Evolutionary conservation across 768 basidiomycete genomes (phyloP), one percentile per base, ranked within the genome.

Genomic region (Paxillus involutus): DNA sequence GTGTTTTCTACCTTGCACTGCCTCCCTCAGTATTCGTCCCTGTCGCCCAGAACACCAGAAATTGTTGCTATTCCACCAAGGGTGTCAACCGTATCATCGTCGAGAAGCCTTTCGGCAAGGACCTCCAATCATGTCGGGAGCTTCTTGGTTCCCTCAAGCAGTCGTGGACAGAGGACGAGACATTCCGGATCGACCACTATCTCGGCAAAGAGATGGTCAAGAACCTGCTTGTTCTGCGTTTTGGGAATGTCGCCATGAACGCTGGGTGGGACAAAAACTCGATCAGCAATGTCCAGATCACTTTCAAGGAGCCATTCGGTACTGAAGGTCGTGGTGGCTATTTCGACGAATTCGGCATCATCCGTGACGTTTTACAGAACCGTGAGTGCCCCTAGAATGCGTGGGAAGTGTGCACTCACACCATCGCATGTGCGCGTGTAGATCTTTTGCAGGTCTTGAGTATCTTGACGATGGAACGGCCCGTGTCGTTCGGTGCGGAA

Each of bases 191-290:
- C 69, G 96, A 99, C 73, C 96, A 99, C 70, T 99, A 99, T 72
- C 88, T 99, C 49, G 96, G 96, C 53, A 99, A 99, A 78, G 96
- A 99, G 81, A 98, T 99, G 96, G 92, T 98, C 68, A 99, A 99
- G 81, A 99, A 98, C 73, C 71, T 99, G 51, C 88, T 98, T 58
- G 92, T 98, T 29, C 77, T 98, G 49, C 87, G 96, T 33, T 99
- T 99, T 65, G 96, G 93, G 58, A 99, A 99, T 73, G 75, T 94
- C 60, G 90, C 94, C 24, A 73, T 97, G 77, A 85, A 84, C 59
- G 85, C 91, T 29, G 82, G 84, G 37, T 97, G 95, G 92, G 95
- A 98, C 77, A 96, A 92, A 73, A 93, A 95, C 72, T 92, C 85
- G 56, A 89, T 99, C 76, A 86, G 83, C 74, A 98, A 94, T 67